phyloP scores from a whole-genome alignment of 169 alveolate species.

The Plasmodium malariae region DNA sequence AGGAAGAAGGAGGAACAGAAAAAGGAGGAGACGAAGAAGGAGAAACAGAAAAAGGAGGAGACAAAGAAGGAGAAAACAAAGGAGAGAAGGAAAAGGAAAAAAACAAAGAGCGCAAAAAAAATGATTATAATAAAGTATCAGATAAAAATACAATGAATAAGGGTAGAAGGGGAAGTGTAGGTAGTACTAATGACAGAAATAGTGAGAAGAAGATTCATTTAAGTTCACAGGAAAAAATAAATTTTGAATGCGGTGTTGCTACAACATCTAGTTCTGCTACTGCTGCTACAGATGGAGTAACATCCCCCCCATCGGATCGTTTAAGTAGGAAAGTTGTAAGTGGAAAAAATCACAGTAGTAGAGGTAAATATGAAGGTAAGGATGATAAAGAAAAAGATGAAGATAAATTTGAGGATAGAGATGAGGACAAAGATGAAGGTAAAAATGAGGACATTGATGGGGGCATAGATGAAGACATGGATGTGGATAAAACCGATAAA shows the following conservation, averaged over 20 bases:
- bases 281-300: background rate
- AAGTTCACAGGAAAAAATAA: constrained; percentile 2
- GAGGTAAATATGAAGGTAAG: background rate
- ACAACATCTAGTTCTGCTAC: background rate
- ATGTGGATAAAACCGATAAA: background rate
- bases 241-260: background rate
- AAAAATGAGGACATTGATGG: background rate
- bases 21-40: background rate
- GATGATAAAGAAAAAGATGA: background rate
- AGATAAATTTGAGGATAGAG: background rate
- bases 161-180: background rate
- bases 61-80: background rate
- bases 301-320: background rate
- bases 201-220: background rate
- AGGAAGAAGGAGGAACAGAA: background rate
- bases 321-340: background rate
- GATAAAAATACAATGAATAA: background rate
- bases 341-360: background rate
- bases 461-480: background rate
- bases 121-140: background rate
- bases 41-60: background rate
- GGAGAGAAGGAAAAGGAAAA: background rate
- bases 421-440: background rate
- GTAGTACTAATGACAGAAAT: background rate
- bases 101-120: background rate